Conservation (phyloP, 1,284 basidiomycete genomes). For the Papiliotrema fonsecae region DNA sequence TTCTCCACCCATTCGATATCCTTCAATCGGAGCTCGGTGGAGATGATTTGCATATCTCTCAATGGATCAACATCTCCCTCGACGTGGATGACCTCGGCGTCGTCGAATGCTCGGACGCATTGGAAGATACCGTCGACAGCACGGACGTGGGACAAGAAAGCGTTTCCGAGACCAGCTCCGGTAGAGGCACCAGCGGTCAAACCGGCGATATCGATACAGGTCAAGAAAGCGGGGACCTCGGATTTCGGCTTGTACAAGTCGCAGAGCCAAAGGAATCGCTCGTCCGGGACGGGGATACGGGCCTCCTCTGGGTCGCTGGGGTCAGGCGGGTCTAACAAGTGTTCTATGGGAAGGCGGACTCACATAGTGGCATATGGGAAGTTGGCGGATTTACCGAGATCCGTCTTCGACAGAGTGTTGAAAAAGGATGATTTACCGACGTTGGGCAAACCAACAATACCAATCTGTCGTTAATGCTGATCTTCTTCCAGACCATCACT, state of each 20-base stretch:
- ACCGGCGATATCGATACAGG: slow-evolving; percentile 98
- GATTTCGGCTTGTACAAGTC: slow-evolving; percentile 84
- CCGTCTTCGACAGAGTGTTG: slow-evolving; percentile 89
- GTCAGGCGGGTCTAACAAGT: slow-evolving; percentile 1
- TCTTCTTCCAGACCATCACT: neutral
- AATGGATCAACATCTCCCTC: slow-evolving; percentile 96
- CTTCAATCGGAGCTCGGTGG: slow-evolving; percentile 87
- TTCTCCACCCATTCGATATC: slow-evolving; percentile 99
- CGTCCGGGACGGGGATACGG: slow-evolving; percentile 94
- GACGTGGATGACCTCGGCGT: slow-evolving; percentile 97
- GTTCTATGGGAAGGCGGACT: slow-evolving; percentile 10
- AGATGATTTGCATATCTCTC: slow-evolving; percentile 98
- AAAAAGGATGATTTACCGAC: slow-evolving; percentile 93
- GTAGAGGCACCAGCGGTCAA: slow-evolving; percentile 95
- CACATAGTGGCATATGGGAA: slow-evolving; percentile 94
- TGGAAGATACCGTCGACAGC: slow-evolving; percentile 99
- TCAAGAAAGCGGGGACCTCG: slow-evolving; percentile 88
- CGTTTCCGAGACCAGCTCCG: slow-evolving; percentile 95
- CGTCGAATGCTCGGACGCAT: slow-evolving; percentile 95
- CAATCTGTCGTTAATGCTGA: slow-evolving; percentile 61
- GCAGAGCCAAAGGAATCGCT: slow-evolving; percentile 91
- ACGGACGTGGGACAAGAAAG: slow-evolving; percentile 95
- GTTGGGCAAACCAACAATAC: slow-evolving; percentile 93
- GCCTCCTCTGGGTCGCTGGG: slow-evolving; percentile 62
- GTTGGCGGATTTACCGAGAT: slow-evolving; percentile 93